Evolutionary conservation across 2,329 filamentous ascomycete genomes (phyloP).

Genomic region (Cytospora leucostoma): DNA sequence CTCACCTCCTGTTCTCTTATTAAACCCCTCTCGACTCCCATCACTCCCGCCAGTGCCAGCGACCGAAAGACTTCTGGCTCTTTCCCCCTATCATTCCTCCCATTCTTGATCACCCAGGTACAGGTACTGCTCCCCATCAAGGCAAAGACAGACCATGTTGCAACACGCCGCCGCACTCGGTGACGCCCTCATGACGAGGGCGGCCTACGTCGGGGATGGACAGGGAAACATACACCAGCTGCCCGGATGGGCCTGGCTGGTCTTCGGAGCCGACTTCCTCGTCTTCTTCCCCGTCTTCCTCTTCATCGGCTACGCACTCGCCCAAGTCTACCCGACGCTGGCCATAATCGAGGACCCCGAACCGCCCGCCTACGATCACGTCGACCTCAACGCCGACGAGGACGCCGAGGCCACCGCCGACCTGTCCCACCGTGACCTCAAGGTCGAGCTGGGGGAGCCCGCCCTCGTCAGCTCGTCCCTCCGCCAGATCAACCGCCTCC

Average conservation of each 20-base stretch:
- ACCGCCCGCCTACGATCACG: conserved; percentile 55
- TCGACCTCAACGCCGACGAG: conserved; percentile 45
- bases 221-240: conserved; percentile 32
- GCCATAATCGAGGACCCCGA: conserved; percentile 61
- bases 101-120: too few relatives aligned
- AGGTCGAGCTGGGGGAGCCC: conserved; percentile 36
- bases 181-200: conserved; percentile 25
- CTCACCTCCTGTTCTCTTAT: too few relatives aligned
- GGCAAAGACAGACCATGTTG: conserved; percentile 3
- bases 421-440: conserved; percentile 38
- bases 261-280: conserved; percentile 45
- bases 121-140: too few relatives aligned
- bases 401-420: conserved; percentile 37
- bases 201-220: conserved; percentile 11
- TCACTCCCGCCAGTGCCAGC: too few relatives aligned
- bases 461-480: conserved; percentile 53
- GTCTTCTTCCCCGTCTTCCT: conserved; percentile 49
- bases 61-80: too few relatives aligned
- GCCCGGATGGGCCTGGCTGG: conserved; percentile 43
- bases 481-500: conserved; percentile 52
- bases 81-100: too few relatives aligned
- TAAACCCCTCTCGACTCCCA: too few relatives aligned
- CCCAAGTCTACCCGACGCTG: conserved; percentile 53
- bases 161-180: conserved; percentile 13
- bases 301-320: conserved; percentile 51